These are phyloP conservation scores for Polyrhizophydium stewartii DNA, from an alignment of 371 early-diverging fungal genomes.

Conservation along the genomic window DNA sequence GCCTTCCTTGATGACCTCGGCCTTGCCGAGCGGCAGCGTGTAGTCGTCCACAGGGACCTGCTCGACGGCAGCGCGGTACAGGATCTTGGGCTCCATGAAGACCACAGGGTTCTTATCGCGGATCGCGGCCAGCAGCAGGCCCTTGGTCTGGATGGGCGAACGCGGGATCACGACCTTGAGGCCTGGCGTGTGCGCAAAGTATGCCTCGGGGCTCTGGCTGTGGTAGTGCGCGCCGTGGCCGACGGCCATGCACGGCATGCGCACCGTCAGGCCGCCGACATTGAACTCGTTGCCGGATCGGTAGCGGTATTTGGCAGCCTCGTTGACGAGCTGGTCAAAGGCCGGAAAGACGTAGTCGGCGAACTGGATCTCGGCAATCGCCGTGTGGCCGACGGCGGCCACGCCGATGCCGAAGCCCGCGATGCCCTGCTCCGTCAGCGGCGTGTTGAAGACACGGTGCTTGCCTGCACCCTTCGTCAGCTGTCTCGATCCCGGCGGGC, in stretches of 20 bases:
- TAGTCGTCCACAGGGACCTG: slow-evolving; percentile 94
- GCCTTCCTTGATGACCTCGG: slow-evolving; percentile 84
- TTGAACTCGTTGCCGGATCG: slow-evolving; percentile 91
- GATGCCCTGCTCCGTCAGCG: slow-evolving; percentile 94
- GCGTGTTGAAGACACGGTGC: slow-evolving; percentile 96
- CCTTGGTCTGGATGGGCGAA: slow-evolving; percentile 95
- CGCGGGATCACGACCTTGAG: slow-evolving; percentile 93
- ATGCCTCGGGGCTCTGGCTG: slow-evolving; percentile 93
- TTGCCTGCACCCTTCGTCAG: slow-evolving; percentile 23
- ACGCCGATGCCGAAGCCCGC: slow-evolving; percentile 97
- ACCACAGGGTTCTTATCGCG: slow-evolving; percentile 93
- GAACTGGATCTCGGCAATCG: slow-evolving; percentile 98
- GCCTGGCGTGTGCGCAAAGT: slow-evolving; percentile 95
- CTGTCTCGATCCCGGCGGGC: background rate
- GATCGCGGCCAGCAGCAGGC: slow-evolving; percentile 87
- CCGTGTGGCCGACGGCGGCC: slow-evolving; percentile 94
- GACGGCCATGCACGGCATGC: slow-evolving; percentile 92
- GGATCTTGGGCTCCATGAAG: slow-evolving; percentile 95
- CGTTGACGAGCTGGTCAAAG: slow-evolving; percentile 98
- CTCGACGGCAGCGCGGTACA: slow-evolving; percentile 95
- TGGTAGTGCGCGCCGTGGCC: slow-evolving; percentile 98
- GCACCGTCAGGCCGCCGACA: slow-evolving; percentile 87
- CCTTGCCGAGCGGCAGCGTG: slow-evolving; percentile 88
- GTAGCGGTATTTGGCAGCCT: slow-evolving; percentile 97
- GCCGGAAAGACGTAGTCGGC: slow-evolving; percentile 98